Percentiles rank a stretch among this genome's conserved stretches.
phyloP scores from a whole-genome alignment of 305 asterid genomes.

The Coffea humblotiana region DNA sequence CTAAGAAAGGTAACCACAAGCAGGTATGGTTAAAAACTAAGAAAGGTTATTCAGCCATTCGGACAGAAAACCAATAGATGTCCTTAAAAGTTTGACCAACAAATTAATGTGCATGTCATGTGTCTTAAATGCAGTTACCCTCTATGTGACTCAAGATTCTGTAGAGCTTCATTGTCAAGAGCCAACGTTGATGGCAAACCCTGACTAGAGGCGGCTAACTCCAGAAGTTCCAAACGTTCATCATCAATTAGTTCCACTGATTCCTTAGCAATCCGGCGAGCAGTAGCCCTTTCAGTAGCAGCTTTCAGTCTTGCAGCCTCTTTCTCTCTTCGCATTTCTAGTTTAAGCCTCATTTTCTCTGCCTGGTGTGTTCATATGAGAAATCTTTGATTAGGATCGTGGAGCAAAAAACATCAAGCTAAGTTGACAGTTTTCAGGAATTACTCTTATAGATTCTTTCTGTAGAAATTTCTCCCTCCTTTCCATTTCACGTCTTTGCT shows the following conservation, averaged over 20 bases:
- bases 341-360: slow-evolving; percentile 78
- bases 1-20: not conserved
- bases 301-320: slow-evolving; percentile 89
- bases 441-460: slow-evolving; percentile 74
- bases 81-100: not conserved
- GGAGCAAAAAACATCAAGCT: slow-evolving; percentile 10
- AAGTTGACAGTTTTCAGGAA: slow-evolving; percentile 18
- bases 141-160: slow-evolving; percentile 55
- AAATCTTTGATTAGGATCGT: slow-evolving; percentile 11
- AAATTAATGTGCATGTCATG: slow-evolving; percentile 6
- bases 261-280: slow-evolving; percentile 87
- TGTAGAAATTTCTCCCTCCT: slow-evolving; percentile 71
- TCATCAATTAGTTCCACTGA: slow-evolving; percentile 79
- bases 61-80: not conserved
- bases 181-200: slow-evolving; percentile 66
- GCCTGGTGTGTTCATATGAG: slow-evolving; percentile 45
- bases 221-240: slow-evolving; percentile 88
- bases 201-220: slow-evolving; percentile 63
- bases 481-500: slow-evolving; percentile 90
- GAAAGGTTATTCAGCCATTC: not conserved
- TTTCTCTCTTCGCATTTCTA: slow-evolving; percentile 81
- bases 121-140: slow-evolving; percentile 45
- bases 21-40: not conserved
- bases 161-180: slow-evolving; percentile 66
- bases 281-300: slow-evolving; percentile 79